Evolutionary conservation across 2,329 filamentous ascomycete genomes (phyloP).

Genomic region (Boeremia exigua): DNA sequence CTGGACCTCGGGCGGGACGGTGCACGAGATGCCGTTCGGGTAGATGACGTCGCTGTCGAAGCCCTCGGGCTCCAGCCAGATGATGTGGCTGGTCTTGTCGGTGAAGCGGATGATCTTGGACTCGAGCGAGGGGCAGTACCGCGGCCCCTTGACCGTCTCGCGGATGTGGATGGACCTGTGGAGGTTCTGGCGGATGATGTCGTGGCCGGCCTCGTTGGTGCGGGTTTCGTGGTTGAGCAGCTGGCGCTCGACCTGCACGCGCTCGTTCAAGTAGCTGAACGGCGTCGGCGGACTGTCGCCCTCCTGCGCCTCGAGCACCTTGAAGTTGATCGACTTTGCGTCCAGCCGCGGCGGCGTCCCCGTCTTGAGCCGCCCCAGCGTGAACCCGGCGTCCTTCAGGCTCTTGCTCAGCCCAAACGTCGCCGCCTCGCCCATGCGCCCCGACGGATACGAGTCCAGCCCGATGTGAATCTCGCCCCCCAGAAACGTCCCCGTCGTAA

Average conservation of each 20-base stretch:
- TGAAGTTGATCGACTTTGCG: slow-evolving; percentile 80
- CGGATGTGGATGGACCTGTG: slow-evolving; percentile 96
- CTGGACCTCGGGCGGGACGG: slow-evolving; percentile 86
- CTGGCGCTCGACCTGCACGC: slow-evolving; percentile 80
- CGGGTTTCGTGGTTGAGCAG: slow-evolving; percentile 85
- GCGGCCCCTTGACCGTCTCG: slow-evolving; percentile 89
- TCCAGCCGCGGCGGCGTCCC: slow-evolving; percentile 91
- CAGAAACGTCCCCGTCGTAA: slow-evolving; percentile 95
- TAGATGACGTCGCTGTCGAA: slow-evolving; percentile 91
- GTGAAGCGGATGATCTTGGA: slow-evolving; percentile 90
- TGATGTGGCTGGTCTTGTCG: slow-evolving; percentile 80
- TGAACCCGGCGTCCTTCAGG: slow-evolving; percentile 84
- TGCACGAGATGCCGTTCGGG: slow-evolving; percentile 97
- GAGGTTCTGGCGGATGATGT: slow-evolving; percentile 85
- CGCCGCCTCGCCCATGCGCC: slow-evolving; percentile 90
- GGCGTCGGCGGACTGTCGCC: slow-evolving; percentile 87
- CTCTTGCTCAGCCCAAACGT: slow-evolving; percentile 94
- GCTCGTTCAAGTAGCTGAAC: slow-evolving; percentile 87
- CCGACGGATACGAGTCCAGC: slow-evolving; percentile 80
- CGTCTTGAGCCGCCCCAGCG: slow-evolving; percentile 89
- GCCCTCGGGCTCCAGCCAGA: slow-evolving; percentile 97
- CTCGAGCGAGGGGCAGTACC: slow-evolving; percentile 95
- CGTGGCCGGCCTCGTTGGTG: slow-evolving; percentile 83
- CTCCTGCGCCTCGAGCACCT: slow-evolving; percentile 70
- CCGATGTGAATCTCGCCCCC: slow-evolving; percentile 97